Evolutionary conservation across 208 protist species (phyloP).

Genomic region (Acanthamoeba lenticulata): DNA sequence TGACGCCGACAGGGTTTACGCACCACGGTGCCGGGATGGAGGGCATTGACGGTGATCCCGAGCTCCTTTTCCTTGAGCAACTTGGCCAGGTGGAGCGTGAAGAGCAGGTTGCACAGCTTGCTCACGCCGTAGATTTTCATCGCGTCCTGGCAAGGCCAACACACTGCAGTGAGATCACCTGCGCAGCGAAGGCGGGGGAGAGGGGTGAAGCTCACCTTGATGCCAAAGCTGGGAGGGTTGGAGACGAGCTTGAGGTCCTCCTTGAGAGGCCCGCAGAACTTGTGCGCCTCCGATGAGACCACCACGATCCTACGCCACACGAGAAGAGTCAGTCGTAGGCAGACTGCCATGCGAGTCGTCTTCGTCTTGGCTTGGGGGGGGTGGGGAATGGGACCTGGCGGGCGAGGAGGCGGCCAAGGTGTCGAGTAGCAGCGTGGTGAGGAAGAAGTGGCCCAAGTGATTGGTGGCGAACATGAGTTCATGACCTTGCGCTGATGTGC

Average conservation of each 20-base stretch:
- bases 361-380: too few relatives aligned
- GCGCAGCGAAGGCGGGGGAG: background rate
- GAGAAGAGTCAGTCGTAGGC: background rate
- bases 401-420: background rate
- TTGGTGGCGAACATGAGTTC: conserved; percentile 67
- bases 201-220: background rate
- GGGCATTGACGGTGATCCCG: conserved; percentile 40
- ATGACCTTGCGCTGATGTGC: background rate
- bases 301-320: conserved; percentile 40
- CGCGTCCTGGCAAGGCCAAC: background rate
- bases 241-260: background rate
- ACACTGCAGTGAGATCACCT: background rate
- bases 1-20: background rate
- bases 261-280: conserved; percentile 38
- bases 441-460: conserved; percentile 48
- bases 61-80: background rate
- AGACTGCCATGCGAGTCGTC: too few relatives aligned
- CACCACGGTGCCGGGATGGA: conserved; percentile 29
- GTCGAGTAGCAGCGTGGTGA: conserved; percentile 20
- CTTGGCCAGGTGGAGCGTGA: conserved; percentile 42
- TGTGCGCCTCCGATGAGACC: conserved; percentile 23
- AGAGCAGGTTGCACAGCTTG: conserved; percentile 61
- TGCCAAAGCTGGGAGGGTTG: background rate
- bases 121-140: background rate
- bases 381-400: background rate